Evolutionary conservation across 257 asterid genomes (phyloP).

Genomic region (Penstemon newberryi): DNA sequence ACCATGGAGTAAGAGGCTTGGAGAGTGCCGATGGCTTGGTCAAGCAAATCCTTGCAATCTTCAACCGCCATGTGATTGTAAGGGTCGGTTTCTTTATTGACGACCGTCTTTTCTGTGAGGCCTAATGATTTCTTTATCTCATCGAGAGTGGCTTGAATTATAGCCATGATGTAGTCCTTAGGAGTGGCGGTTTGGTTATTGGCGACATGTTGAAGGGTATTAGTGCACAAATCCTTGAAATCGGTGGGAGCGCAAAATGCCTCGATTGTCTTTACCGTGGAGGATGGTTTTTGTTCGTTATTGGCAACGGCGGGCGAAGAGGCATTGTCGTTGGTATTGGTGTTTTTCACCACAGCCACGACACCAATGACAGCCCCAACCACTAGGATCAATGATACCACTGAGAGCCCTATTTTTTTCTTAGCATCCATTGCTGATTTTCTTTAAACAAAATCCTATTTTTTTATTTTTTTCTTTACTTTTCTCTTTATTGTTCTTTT

Average conservation of each 20-base stretch:
- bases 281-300: background rate
- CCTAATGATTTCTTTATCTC: constrained; percentile 33
- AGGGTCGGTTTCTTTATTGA: constrained; percentile 26
- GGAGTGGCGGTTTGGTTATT: constrained; percentile 38
- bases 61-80: constrained; percentile 39
- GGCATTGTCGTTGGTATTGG: background rate
- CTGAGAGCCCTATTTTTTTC: constrained; percentile 28
- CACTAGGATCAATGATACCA: constrained; percentile 37
- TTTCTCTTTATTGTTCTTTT: background rate
- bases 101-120: constrained; percentile 10
- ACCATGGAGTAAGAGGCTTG: constrained; percentile 29
- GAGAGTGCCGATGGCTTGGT: constrained; percentile 34
- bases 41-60: constrained; percentile 43
- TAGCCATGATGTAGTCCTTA: constrained; percentile 43
- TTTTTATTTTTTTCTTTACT: background rate
- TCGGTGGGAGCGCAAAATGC: constrained; percentile 36
- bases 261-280: constrained; percentile 33
- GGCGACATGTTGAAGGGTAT: constrained; percentile 28
- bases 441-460: constrained; percentile 20
- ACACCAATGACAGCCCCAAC: constrained; percentile 43
- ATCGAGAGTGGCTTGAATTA: constrained; percentile 30
- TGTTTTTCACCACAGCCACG: constrained; percentile 24
- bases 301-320: background rate
- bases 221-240: constrained; percentile 38
- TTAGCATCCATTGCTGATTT: constrained; percentile 19